Conservation (phyloP, 345 rosid genomes). For the Draba incana region DNA sequence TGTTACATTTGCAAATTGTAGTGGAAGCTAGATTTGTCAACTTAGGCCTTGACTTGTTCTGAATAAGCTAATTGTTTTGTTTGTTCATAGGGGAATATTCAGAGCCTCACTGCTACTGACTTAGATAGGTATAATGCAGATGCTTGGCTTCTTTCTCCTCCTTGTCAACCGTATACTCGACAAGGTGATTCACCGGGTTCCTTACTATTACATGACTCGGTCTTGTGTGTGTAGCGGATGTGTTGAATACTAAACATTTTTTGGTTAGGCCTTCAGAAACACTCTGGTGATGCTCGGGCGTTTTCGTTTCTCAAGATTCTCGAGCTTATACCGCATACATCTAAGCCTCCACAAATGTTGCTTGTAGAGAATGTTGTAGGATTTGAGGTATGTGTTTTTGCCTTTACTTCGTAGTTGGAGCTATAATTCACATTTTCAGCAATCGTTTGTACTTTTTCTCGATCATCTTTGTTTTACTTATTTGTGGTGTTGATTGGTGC, state of each 20-base stretch:
- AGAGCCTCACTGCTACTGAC: constrained; percentile 75
- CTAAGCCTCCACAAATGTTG: constrained; percentile 62
- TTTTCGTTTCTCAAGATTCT: constrained; percentile 87
- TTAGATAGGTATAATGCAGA: constrained; percentile 70
- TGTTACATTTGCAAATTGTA: constrained; percentile 4
- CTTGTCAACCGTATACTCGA: constrained; percentile 96
- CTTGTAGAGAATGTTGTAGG: constrained; percentile 92
- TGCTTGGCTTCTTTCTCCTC: constrained; percentile 98
- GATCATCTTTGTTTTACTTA: constrained; percentile 8
- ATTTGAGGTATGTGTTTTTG: constrained; percentile 66
- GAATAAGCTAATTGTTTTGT: background rate
- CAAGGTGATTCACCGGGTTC: constrained; percentile 59
- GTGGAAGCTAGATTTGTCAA: constrained; percentile 17
- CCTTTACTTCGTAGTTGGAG: constrained; percentile 6
- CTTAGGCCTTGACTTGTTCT: constrained; percentile 2
- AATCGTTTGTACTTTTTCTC: background rate
- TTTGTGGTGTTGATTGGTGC: constrained; percentile 40
- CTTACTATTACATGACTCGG: background rate
- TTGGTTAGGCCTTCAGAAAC: constrained; percentile 81
- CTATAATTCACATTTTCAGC: background rate
- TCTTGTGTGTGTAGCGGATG: background rate
- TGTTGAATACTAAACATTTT: constrained; percentile 21
- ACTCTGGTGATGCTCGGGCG: constrained; percentile 92
- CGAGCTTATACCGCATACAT: constrained; percentile 71
- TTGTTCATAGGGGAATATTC: constrained; percentile 75